Conservation (phyloP, 2,329 filamentous ascomycete species). For the Blastomyces gilchristii region DNA sequence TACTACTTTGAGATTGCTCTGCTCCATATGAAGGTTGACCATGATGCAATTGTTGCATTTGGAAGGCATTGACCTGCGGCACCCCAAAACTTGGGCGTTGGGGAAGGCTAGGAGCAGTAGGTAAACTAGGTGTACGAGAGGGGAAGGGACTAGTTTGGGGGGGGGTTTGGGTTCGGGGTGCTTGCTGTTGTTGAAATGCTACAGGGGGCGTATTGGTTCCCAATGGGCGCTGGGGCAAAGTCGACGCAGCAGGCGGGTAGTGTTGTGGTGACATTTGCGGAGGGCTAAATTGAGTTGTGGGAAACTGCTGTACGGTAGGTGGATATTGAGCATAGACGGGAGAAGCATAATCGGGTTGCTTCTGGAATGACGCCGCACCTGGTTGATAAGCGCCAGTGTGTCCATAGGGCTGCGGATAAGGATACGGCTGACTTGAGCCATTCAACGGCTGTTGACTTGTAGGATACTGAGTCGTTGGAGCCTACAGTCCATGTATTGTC, state of each 20-base stretch:
- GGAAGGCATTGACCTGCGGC: slow-evolving; percentile 43
- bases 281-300: slow-evolving; percentile 25
- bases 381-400: slow-evolving; percentile 36
- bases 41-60: slow-evolving; percentile 49
- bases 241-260: slow-evolving; percentile 19
- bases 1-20: slow-evolving; percentile 18
- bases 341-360: slow-evolving; percentile 12
- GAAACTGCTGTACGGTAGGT: slow-evolving; percentile 28
- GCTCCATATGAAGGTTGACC: slow-evolving; percentile 25
- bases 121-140: slow-evolving; percentile 44
- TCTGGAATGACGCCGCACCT: slow-evolving; percentile 23
- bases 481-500: slow-evolving; percentile 17
- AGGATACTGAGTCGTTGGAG: slow-evolving; percentile 35
- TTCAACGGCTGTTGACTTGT: slow-evolving; percentile 40
- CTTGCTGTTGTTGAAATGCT: slow-evolving; percentile 33
- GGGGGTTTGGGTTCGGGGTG: slow-evolving; percentile 35
- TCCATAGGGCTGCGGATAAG: slow-evolving; percentile 34
- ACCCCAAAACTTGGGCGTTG: slow-evolving; percentile 50
- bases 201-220: slow-evolving; percentile 33
- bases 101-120: slow-evolving; percentile 48
- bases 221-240: slow-evolving; percentile 28
- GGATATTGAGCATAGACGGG: slow-evolving; percentile 30
- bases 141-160: slow-evolving; percentile 27
- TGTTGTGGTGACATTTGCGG: slow-evolving; percentile 26
- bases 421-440: slow-evolving; percentile 31